Base-by-base conservation (phyloP, 306 rosid species). In the Corylus heterophylla region DNA sequence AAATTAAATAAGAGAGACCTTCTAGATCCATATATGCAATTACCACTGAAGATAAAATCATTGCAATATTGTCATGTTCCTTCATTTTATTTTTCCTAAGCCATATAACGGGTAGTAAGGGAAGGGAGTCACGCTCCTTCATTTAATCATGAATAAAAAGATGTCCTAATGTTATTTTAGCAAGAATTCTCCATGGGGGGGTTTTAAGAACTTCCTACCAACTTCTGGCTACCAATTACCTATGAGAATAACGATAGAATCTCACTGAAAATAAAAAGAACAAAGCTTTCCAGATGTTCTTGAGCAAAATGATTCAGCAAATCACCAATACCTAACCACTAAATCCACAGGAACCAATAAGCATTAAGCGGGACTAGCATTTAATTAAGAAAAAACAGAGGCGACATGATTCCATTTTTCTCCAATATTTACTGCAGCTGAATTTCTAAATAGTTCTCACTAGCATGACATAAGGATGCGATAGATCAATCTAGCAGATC, bases 371-470 rank as follows among this genome's bases (percentile, higher is more conserved):
- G 49, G 29, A 42, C 16, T 67, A 67, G 51, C 7, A 1, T 17
- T 39, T 42, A 29, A 67, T 66, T 51, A 67, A 42, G 72, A 44
- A 67, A 37, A 18, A 67, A 31, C 8, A 22, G 27, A 17, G 48
- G 13, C n/a, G 39, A 67, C 29, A 67, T 37, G 50, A 37, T 67
- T n/a, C 29, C 20, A 18, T 17, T 17, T 17, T 67, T 67, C n/a
- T n/a, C n/a, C 27, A 67, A 17, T 18, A 39, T 39, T 25, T 59
- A 59, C 16, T 22, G n/a, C 66, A 25, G 66, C 66, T 59, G 37
- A 59, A 59, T 25, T 59, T 67, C 72, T 67, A 42, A 39, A 42
- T n/a, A 18, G 27, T 67, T 67, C 66, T 59, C 70, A 64, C 48
- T 35, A 17, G 22, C 45, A 31, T 64, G 42, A 64, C 70, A 64